phyloP scores from a whole-genome alignment of 2,329 filamentous ascomycete species.

The Fusarium sp. region DNA sequence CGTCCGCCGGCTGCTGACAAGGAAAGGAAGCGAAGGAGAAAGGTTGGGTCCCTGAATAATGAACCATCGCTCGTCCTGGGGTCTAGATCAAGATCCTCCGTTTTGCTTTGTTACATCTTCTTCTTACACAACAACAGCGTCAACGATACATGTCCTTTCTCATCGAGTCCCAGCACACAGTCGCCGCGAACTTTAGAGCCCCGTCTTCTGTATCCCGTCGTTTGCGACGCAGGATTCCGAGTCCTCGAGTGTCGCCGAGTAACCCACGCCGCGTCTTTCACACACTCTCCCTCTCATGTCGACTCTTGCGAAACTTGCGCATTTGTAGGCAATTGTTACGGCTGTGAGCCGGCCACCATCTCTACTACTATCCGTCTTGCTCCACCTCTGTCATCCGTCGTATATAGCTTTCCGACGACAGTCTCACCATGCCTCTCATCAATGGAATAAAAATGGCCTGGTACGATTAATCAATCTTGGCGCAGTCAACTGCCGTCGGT shows the following conservation, averaged over 20 bases:
- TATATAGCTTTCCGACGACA: conserved; percentile 15
- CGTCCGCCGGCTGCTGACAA: conserved; percentile 26
- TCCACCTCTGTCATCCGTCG: conserved; percentile 27
- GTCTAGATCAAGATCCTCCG: conserved; percentile 21
- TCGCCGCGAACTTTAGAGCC: conserved; percentile 10
- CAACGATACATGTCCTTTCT: background rate
- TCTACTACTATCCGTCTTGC: conserved; percentile 6
- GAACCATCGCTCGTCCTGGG: background rate
- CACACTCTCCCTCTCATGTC: conserved; percentile 29
- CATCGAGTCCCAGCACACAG: background rate
- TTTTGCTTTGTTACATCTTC: conserved; percentile 23
- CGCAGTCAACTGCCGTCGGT: background rate
- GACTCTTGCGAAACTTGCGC: conserved; percentile 5
- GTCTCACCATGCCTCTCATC: conserved; percentile 69
- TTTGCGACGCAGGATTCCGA: conserved; percentile 22
- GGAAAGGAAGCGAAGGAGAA: conserved; percentile 7
- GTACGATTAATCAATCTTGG: conserved; percentile 56
- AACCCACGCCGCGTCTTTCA: conserved; percentile 6
- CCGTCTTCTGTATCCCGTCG: conserved; percentile 3
- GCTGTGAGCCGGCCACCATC: conserved; percentile 25
- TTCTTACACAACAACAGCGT: conserved; percentile 14
- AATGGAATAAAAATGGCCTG: conserved; percentile 79
- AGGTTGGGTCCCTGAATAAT: conserved; percentile 31
- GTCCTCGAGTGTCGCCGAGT: conserved; percentile 16
- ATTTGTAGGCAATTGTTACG: conserved; percentile 29